Evolutionary conservation across 2,329 filamentous ascomycete genomes (phyloP).

Genomic region (Fusarium veterinarium): DNA sequence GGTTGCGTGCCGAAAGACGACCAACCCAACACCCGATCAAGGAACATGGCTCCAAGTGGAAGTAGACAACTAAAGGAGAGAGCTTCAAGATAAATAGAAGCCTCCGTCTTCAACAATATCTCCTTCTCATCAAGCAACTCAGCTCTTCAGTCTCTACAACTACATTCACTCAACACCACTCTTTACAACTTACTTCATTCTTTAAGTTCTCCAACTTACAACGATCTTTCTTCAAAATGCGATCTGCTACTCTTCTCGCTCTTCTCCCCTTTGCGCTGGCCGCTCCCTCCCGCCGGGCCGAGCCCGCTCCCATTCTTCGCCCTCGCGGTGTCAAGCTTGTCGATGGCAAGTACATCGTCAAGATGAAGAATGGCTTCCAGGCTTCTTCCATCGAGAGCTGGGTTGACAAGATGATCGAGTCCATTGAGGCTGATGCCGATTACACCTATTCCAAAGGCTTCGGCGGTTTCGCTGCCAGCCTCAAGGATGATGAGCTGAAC

Average conservation of each 20-base stretch:
- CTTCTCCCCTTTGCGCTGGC: slow-evolving; percentile 49
- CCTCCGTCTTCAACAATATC: background rate
- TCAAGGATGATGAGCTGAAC: slow-evolving; percentile 44
- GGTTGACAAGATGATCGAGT: slow-evolving; percentile 41
- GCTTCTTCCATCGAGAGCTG: slow-evolving; percentile 25
- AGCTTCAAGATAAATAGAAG: slow-evolving; percentile 33
- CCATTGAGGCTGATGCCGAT: slow-evolving; percentile 49
- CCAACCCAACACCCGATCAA: background rate
- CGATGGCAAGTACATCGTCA: slow-evolving; percentile 54
- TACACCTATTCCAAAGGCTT: slow-evolving; percentile 44
- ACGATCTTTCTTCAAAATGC: slow-evolving; percentile 45
- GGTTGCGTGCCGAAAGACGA: slow-evolving; percentile 20
- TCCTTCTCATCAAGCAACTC: slow-evolving; percentile 27
- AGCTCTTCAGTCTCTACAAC: slow-evolving; percentile 27
- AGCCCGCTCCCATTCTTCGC: slow-evolving; percentile 50
- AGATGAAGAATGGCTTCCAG: slow-evolving; percentile 45
- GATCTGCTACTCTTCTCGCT: slow-evolving; percentile 48
- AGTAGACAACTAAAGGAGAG: slow-evolving; percentile 2
- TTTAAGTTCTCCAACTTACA: slow-evolving; percentile 6
- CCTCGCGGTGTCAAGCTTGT: slow-evolving; percentile 48
- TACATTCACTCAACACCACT: slow-evolving; percentile 25
- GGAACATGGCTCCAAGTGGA: background rate
- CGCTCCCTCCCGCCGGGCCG: slow-evolving; percentile 47
- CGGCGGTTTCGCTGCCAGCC: slow-evolving; percentile 44
- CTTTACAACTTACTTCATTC: slow-evolving; percentile 14